phyloP scores from a whole-genome alignment of 2,329 filamentous ascomycete genomes.

The Thermoascus crustaceus region DNA sequence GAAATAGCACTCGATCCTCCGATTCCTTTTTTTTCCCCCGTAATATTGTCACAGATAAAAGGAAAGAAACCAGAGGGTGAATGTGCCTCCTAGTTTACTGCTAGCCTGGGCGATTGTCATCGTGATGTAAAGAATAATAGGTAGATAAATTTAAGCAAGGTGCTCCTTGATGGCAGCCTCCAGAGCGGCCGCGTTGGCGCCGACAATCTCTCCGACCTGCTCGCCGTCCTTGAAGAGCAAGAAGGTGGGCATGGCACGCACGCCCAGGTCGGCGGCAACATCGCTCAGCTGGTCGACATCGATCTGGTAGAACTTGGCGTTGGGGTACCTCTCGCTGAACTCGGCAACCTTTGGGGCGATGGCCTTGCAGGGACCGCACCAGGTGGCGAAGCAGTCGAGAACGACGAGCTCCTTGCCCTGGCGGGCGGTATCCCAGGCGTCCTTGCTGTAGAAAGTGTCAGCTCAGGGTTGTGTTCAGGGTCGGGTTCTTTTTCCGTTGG shows the following conservation, averaged over 20 bases:
- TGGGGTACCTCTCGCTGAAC: constrained; percentile 51
- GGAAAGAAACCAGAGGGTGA: too few relatives aligned
- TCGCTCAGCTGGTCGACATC: constrained; percentile 78
- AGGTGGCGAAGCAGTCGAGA: constrained; percentile 79
- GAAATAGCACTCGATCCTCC: too few relatives aligned
- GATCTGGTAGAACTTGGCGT: constrained; percentile 74
- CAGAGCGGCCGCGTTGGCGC: constrained; percentile 68
- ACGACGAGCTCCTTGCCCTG: constrained; percentile 52
- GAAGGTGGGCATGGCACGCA: constrained; percentile 93
- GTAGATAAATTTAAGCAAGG: constrained; percentile 14
- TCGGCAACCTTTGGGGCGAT: constrained; percentile 69
- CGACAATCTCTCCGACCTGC: constrained; percentile 65
- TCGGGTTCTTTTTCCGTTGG: not conserved
- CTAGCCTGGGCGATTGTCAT: too few relatives aligned
- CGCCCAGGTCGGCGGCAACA: constrained; percentile 65
- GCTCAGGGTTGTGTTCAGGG: not conserved
- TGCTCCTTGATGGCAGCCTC: constrained; percentile 31
- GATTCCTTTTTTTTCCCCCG: too few relatives aligned
- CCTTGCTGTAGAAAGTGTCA: constrained; percentile 41
- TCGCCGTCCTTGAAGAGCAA: constrained; percentile 71
- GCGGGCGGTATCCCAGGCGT: constrained; percentile 41
- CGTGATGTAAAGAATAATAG: too few relatives aligned
- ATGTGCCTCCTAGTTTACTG: too few relatives aligned
- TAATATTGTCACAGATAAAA: too few relatives aligned
- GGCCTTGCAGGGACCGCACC: constrained; percentile 93